Conservation (phyloP, 495 filamentous ascomycete genomes). For the Hypoxylon perforatum region DNA sequence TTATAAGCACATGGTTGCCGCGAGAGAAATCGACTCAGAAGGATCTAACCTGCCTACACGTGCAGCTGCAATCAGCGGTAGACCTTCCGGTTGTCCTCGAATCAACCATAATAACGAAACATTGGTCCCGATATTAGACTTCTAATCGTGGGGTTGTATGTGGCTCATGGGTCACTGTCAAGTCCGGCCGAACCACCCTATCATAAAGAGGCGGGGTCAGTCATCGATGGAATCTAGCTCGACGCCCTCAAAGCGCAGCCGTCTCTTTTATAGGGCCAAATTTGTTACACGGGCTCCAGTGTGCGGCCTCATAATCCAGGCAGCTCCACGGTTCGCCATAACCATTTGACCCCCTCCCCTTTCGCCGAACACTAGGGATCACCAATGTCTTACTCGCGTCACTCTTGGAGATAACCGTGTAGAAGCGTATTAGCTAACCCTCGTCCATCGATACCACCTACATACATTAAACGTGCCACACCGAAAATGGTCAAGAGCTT, state of each 20-base stretch:
- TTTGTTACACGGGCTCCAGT: not conserved
- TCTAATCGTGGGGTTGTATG: constrained; percentile 28
- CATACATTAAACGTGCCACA: constrained; percentile 14
- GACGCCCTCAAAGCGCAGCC: not conserved
- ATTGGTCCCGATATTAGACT: constrained; percentile 20
- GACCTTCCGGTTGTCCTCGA: constrained; percentile 21
- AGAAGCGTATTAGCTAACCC: constrained; percentile 2
- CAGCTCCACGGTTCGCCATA: not conserved
- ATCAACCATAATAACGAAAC: constrained; percentile 9
- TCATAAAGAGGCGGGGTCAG: constrained; percentile 2
- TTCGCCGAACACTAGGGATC: constrained; percentile 1
- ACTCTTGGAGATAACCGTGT: constrained; percentile 9
- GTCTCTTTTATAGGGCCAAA: not conserved
- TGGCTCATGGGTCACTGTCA: constrained; percentile 5
- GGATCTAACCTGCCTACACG: constrained; percentile 26
- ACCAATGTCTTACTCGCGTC: constrained; percentile 18
- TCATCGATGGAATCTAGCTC: not conserved
- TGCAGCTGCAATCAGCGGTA: constrained; percentile 16
- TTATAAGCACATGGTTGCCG: constrained; percentile 23
- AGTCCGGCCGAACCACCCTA: constrained; percentile 5
- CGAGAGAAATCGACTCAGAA: constrained; percentile 13
- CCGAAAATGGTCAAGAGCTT: constrained; percentile 12
- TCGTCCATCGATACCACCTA: not conserved
- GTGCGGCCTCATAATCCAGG: not conserved
- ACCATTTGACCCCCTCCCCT: not conserved